These are phyloP conservation scores for Epichloe scottii DNA, from an alignment of 2,329 filamentous ascomycete genomes.

Conservation along the genomic window DNA sequence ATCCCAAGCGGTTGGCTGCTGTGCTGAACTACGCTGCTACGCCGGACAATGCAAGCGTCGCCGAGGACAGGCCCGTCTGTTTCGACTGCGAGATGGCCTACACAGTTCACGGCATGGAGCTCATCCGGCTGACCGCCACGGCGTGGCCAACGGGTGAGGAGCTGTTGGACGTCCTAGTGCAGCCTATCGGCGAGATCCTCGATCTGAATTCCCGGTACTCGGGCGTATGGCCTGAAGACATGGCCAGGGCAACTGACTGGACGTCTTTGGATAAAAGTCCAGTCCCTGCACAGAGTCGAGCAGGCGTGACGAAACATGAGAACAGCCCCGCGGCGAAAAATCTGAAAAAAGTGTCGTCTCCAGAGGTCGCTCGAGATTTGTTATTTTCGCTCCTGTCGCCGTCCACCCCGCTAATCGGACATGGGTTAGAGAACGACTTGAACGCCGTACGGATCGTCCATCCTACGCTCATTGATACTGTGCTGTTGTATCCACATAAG, in stretches of 20 bases:
- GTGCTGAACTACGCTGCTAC: constrained; percentile 72
- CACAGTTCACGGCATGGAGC: constrained; percentile 75
- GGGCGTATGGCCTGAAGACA: constrained; percentile 69
- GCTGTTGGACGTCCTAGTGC: constrained; percentile 74
- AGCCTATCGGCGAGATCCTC: constrained; percentile 69
- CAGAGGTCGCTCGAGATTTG: constrained; percentile 59
- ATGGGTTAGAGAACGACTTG: constrained; percentile 91
- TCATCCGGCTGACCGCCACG: constrained; percentile 80
- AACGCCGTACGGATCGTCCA: constrained; percentile 78
- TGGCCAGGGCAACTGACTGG: constrained; percentile 54
- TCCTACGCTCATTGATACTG: constrained; percentile 72
- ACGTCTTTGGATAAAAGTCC: constrained; percentile 9
- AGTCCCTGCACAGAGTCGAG: not conserved
- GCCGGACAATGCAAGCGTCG: constrained; percentile 46
- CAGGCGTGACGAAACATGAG: constrained; percentile 13
- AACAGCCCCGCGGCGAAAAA: constrained; percentile 15
- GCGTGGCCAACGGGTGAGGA: constrained; percentile 69
- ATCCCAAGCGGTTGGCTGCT: constrained; percentile 62
- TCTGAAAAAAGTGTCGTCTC: constrained; percentile 65
- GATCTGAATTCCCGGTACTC: constrained; percentile 91
- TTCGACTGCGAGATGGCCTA: constrained; percentile 99
- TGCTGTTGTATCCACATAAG: constrained; percentile 69
- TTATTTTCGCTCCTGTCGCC: constrained; percentile 67
- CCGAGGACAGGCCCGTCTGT: constrained; percentile 51
- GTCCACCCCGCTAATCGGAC: constrained; percentile 74